These are phyloP conservation scores for Amphirosellinia nigrospora DNA, from an alignment of 495 filamentous ascomycete species.

Conservation along the genomic window DNA sequence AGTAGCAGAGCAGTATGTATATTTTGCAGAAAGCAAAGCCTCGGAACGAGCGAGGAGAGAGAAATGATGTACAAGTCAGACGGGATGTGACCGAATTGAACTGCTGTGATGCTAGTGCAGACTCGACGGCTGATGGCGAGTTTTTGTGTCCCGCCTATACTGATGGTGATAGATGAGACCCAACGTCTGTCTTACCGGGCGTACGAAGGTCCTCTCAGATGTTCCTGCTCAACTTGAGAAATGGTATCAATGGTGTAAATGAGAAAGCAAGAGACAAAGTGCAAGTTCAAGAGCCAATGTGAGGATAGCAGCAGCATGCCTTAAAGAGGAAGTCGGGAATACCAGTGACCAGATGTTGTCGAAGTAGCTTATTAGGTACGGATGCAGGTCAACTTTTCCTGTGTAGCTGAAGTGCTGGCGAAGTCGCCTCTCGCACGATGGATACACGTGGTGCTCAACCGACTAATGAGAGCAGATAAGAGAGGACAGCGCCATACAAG, in stretches of 20 bases:
- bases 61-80: not conserved
- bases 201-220: not conserved
- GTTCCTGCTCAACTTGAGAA: not conserved
- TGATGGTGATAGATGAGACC: not conserved
- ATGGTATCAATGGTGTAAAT: not conserved
- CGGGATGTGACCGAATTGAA: not conserved
- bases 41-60: not conserved
- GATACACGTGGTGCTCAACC: slow-evolving; percentile 5
- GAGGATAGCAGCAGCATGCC: slow-evolving; percentile 9
- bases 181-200: not conserved
- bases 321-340: not conserved
- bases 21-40: not conserved
- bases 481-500: slow-evolving; percentile 8
- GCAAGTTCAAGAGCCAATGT: slow-evolving; percentile 7
- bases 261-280: not conserved
- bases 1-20: not conserved
- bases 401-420: slow-evolving; percentile 12
- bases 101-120: slow-evolving; percentile 5
- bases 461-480: slow-evolving; percentile 6
- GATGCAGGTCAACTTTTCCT: slow-evolving; percentile 21
- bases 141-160: not conserved
- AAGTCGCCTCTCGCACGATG: slow-evolving; percentile 7
- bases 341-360: not conserved
- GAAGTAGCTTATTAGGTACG: slow-evolving; percentile 22
- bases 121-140: not conserved